phyloP scores from a whole-genome alignment of 768 basidiomycete species.

The Boletus eberwhitei region DNA sequence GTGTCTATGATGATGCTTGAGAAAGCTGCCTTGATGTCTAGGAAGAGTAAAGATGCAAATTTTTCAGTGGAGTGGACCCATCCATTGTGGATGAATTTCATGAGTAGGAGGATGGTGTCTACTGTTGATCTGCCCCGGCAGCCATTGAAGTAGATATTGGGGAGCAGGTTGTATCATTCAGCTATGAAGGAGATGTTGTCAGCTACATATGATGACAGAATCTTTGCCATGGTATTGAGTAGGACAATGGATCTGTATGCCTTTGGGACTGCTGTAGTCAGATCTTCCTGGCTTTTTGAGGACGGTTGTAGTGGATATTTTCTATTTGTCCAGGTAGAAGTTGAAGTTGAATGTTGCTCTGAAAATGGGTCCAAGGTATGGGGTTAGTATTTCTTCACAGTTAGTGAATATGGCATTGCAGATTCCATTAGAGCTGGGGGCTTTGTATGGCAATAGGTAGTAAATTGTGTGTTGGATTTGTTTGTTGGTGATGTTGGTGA shows the following conservation, averaged over 20 bases:
- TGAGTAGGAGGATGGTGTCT: background rate
- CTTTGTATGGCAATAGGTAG: slow-evolving; percentile 15
- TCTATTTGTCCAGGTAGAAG: slow-evolving; percentile 17
- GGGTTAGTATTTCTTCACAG: slow-evolving; percentile 3
- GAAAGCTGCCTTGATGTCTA: too few relatives aligned
- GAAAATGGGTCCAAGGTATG: slow-evolving; percentile 11
- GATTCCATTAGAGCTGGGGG: slow-evolving; percentile 25
- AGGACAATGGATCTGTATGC: slow-evolving; percentile 37
- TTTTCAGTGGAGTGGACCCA: too few relatives aligned
- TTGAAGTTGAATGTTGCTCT: slow-evolving; percentile 6
- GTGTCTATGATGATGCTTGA: too few relatives aligned
- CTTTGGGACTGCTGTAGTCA: slow-evolving; percentile 23
- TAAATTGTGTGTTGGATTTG: slow-evolving; percentile 6
- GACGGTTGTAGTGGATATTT: slow-evolving; percentile 25
- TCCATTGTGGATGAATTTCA: too few relatives aligned
- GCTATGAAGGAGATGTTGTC: slow-evolving; percentile 21
- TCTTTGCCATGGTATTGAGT: slow-evolving; percentile 30
- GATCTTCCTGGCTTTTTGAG: slow-evolving; percentile 35
- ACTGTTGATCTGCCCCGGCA: background rate
- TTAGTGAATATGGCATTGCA: slow-evolving; percentile 20
- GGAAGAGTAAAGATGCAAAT: too few relatives aligned
- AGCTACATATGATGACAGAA: slow-evolving; percentile 23
- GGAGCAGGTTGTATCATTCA: slow-evolving; percentile 34
- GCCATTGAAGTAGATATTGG: slow-evolving; percentile 10
- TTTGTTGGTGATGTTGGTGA: slow-evolving; percentile 5